Percentiles rank a stretch among this genome's conserved stretches.
These are phyloP conservation scores for Colletotrichum sp. DNA, from an alignment of 2,329 filamentous ascomycete species.

Conservation along the genomic window DNA sequence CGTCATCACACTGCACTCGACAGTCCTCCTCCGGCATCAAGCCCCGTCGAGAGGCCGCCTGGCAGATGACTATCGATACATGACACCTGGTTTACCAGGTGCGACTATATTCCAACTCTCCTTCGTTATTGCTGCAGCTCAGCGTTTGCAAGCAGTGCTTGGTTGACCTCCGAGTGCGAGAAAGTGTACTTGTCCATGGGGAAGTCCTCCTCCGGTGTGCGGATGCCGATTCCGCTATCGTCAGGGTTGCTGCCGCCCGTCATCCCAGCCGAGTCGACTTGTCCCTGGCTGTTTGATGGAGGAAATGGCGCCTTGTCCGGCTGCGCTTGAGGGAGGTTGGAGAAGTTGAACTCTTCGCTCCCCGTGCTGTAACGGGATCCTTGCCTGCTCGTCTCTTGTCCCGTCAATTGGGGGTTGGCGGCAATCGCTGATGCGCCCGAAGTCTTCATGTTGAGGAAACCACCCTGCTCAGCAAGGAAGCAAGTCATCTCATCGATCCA, in stretches of 20 bases:
- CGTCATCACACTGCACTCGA: constrained; percentile 19
- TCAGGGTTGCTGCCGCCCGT: constrained; percentile 53
- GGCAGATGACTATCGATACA: constrained; percentile 17
- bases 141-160: constrained; percentile 35
- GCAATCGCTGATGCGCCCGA: constrained; percentile 34
- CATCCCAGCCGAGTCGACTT: constrained; percentile 47
- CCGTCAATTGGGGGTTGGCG: constrained; percentile 37
- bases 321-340: constrained; percentile 52
- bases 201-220: constrained; percentile 70
- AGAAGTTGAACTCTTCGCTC: constrained; percentile 51
- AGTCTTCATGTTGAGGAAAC: constrained; percentile 73
- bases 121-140: constrained; percentile 29
- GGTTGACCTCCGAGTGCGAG: constrained; percentile 36
- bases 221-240: constrained; percentile 77
- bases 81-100: constrained; percentile 15
- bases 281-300: constrained; percentile 44
- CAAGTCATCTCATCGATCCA: constrained; percentile 95
- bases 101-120: background rate
- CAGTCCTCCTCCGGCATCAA: constrained; percentile 18
- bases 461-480: constrained; percentile 88
- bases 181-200: constrained; percentile 64
- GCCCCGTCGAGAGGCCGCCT: background rate
- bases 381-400: constrained; percentile 39
- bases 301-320: constrained; percentile 57
- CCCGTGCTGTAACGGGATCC: constrained; percentile 48